These are phyloP conservation scores for Psidium friedrichsthalianum DNA, from an alignment of 345 rosid genomes.

Conservation along the genomic window DNA sequence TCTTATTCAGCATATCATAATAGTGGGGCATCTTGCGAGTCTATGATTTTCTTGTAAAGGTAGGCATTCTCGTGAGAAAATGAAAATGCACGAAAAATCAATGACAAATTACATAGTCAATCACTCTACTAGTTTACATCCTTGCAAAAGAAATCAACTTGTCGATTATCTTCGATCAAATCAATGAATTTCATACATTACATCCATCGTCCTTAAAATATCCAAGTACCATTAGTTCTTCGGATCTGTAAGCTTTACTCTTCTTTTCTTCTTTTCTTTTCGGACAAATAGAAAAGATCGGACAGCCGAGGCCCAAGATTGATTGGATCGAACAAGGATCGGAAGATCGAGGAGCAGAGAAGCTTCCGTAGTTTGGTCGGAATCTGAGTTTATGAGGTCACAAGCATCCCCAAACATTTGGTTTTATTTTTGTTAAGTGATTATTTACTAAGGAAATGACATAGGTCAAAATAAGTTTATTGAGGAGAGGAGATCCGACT, in stretches of 20 bases:
- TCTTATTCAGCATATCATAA: neutral
- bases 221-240: neutral
- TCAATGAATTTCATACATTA: neutral
- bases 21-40: neutral
- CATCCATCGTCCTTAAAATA: neutral
- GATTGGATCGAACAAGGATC: neutral
- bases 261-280: neutral
- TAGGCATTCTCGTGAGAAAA: neutral
- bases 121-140: neutral
- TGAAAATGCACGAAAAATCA: neutral
- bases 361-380: neutral
- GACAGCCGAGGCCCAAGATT: neutral
- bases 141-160: neutral
- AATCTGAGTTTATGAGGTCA: neutral
- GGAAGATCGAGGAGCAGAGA: neutral
- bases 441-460: neutral
- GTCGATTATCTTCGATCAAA: neutral
- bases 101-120: neutral
- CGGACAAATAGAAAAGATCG: neutral
- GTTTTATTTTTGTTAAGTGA: neutral
- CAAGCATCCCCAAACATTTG: neutral
- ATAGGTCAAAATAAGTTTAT: neutral
- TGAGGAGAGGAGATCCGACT: neutral
- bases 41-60: neutral
- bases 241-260: neutral